phyloP scores from a whole-genome alignment of 768 basidiomycete species.

The Xanthoconium stramineum region DNA sequence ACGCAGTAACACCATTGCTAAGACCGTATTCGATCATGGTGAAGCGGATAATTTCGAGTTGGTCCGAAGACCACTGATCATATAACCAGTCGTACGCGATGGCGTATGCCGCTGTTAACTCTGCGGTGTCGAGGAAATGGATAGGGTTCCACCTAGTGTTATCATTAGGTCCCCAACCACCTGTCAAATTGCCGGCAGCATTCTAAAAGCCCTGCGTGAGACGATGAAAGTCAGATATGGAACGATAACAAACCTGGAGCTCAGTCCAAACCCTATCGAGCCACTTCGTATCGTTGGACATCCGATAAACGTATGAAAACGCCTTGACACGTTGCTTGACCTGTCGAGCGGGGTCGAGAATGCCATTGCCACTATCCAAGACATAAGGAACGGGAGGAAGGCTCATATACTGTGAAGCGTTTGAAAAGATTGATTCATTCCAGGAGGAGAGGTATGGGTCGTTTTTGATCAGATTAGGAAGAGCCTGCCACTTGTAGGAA shows the following conservation, averaged over 20 bases:
- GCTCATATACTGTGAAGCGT: slow-evolving; percentile 73
- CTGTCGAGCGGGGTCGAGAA: slow-evolving; percentile 86
- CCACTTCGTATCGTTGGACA: slow-evolving; percentile 93
- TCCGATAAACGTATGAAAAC: slow-evolving; percentile 83
- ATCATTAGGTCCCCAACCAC: slow-evolving; percentile 59
- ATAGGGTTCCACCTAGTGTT: slow-evolving; percentile 76
- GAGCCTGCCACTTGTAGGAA: slow-evolving; percentile 83
- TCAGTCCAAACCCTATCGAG: slow-evolving; percentile 83
- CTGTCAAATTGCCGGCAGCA: slow-evolving; percentile 67
- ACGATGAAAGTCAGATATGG: background rate
- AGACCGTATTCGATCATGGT: slow-evolving; percentile 82
- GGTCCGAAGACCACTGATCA: slow-evolving; percentile 72
- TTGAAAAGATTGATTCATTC: slow-evolving; percentile 88
- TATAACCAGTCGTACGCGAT: slow-evolving; percentile 98
- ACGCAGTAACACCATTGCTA: slow-evolving; percentile 55
- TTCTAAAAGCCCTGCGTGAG: slow-evolving; percentile 39
- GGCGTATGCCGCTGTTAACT: slow-evolving; percentile 83
- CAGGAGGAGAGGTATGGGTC: slow-evolving; percentile 86
- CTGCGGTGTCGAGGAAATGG: slow-evolving; percentile 94
- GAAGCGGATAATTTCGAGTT: slow-evolving; percentile 63
- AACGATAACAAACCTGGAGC: slow-evolving; percentile 56
- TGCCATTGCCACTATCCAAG: slow-evolving; percentile 83
- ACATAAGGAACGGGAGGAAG: slow-evolving; percentile 65
- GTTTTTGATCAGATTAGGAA: slow-evolving; percentile 69
- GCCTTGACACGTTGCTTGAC: slow-evolving; percentile 92